Conservation (phyloP, 768 basidiomycete genomes). For the Mycena latifolia region DNA sequence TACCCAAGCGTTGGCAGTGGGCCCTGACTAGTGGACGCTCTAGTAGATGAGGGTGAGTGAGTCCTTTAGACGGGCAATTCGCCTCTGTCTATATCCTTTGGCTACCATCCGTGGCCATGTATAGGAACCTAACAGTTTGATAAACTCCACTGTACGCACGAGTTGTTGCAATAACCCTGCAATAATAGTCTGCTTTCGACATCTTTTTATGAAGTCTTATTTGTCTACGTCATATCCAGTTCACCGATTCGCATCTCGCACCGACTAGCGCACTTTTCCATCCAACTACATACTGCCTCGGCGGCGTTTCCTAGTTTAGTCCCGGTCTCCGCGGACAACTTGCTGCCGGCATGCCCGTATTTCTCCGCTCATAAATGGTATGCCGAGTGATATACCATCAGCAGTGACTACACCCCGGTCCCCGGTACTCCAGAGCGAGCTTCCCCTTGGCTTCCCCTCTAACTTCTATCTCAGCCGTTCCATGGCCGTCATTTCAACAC, state of each 20-base stretch:
- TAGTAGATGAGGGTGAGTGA: neutral
- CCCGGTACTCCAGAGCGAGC: too few relatives aligned
- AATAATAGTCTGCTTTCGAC: too few relatives aligned
- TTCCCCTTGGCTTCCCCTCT: too few relatives aligned
- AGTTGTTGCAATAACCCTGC: too few relatives aligned
- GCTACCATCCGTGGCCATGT: too few relatives aligned
- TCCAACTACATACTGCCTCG: neutral
- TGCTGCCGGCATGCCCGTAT: neutral
- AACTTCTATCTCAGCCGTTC: neutral
- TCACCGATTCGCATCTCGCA: too few relatives aligned
- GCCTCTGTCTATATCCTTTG: neutral
- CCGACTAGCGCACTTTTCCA: too few relatives aligned
- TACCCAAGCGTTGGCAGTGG: conserved; percentile 12
- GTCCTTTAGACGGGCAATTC: neutral
- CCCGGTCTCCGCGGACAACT: neutral
- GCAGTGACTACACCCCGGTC: too few relatives aligned
- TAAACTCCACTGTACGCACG: too few relatives aligned
- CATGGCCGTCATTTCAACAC: conserved; percentile 65
- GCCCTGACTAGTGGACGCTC: conserved; percentile 4
- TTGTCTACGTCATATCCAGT: neutral
- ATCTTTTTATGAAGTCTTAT: too few relatives aligned
- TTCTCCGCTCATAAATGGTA: neutral
- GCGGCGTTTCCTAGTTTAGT: neutral
- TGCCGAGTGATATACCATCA: too few relatives aligned
- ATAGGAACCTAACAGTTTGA: too few relatives aligned